Conservation (phyloP, 1,284 basidiomycete species). For the Naganishia sp. region DNA sequence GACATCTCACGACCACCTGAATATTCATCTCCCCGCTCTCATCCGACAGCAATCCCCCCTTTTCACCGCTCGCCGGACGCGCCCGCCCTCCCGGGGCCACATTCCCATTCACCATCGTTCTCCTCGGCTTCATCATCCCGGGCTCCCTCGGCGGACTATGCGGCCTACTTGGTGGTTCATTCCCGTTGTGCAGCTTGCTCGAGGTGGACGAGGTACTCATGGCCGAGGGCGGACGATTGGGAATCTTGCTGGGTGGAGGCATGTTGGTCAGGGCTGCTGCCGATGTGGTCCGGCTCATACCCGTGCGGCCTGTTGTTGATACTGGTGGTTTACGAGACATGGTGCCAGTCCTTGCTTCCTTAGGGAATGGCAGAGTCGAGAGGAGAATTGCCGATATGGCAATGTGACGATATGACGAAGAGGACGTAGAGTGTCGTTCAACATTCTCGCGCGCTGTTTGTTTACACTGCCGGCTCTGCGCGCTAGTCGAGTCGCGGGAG, state of each 20-base stretch:
- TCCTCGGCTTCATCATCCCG: conserved; percentile 6
- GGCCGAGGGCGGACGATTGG: conserved; percentile 27
- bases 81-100: neutral
- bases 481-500: neutral
- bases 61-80: neutral
- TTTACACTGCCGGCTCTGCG: conserved; percentile 9
- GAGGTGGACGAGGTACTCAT: conserved; percentile 27
- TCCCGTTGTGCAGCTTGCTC: conserved; percentile 7
- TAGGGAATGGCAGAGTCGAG: neutral
- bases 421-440: conserved; percentile 10
- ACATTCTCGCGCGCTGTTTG: conserved; percentile 23
- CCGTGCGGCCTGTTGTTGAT: conserved; percentile 22
- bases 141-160: conserved; percentile 24
- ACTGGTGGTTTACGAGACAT: conserved; percentile 32
- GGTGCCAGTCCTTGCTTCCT: neutral
- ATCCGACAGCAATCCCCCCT: conserved; percentile 8
- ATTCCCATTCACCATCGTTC: conserved; percentile 18
- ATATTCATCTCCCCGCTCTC: conserved; percentile 63
- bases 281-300: conserved; percentile 21
- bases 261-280: conserved; percentile 24
- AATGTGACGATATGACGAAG: conserved; percentile 7
- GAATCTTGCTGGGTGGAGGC: conserved; percentile 29
- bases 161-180: conserved; percentile 22
- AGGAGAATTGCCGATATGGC: neutral
- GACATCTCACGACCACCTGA: conserved; percentile 85